Evolutionary conservation across 2,329 filamentous ascomycete genomes (phyloP).

Genomic region (Pseudogymnoascus sp.): DNA sequence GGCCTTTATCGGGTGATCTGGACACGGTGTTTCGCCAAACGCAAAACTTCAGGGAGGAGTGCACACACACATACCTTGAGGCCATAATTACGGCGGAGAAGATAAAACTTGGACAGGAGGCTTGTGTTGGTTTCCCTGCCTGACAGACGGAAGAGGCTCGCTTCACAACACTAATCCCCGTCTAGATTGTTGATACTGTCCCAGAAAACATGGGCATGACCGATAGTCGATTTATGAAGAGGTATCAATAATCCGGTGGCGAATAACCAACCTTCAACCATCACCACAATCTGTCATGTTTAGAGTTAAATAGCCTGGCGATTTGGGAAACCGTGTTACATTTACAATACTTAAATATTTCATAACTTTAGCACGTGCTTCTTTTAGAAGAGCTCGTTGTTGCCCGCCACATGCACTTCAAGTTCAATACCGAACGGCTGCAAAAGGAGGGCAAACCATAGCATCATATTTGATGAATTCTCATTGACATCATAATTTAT

Average conservation of each 20-base stretch:
- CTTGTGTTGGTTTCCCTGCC: constrained; percentile 21
- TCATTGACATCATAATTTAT: neutral
- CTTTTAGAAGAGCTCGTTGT: neutral
- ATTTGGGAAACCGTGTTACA: constrained; percentile 6
- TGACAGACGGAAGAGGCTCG: neutral
- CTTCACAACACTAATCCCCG: constrained; percentile 2
- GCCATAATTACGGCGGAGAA: constrained; percentile 1
- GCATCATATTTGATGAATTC: neutral
- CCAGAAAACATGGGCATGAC: neutral
- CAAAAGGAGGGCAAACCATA: neutral
- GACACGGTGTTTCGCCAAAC: neutral
- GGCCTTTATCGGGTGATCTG: neutral
- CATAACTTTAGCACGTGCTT: constrained; percentile 4
- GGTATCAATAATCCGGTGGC: neutral
- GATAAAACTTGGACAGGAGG: constrained; percentile 8
- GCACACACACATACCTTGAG: neutral
- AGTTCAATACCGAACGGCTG: neutral
- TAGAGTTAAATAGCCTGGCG: neutral
- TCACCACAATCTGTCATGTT: neutral
- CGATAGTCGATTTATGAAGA: neutral
- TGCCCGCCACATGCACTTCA: neutral
- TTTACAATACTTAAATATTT: constrained; percentile 2
- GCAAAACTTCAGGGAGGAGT: neutral
- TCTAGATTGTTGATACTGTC: constrained; percentile 1
- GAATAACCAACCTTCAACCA: neutral